Base-by-base conservation (phyloP, 192 early-diverging fungal species). In the Diversispora epigaea region DNA sequence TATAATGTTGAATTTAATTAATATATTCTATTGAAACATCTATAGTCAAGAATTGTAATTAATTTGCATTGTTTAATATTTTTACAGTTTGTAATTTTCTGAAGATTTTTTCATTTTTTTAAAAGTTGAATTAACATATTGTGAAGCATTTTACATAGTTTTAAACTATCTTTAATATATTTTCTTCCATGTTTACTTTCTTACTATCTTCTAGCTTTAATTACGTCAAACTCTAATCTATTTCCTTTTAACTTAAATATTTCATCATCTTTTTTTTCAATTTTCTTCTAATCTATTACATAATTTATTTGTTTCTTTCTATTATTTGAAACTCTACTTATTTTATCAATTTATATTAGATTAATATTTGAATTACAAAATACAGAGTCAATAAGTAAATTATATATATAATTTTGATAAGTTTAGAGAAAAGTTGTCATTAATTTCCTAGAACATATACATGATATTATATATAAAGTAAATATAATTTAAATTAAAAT, bases 401-500 rank as follows among this genome's bases (percentile, higher is more conserved):
- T 49, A 11, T 46, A 68, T 68, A 68, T 9, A 17, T 68, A 49
- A 15, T 49, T 4, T 21, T 68, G 67, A 68, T 61, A 3, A 8
- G 12, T 67, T 67, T 14, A 67, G 3, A 44, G 64, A 45, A 12
- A 67, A 67, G n/a, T 68, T 49, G 6, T 68, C 47, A 19, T 49
- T 68, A 14, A n/a, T 11, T 68, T 68, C 50, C 46, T 49, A 69
- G 32, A 69, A 49, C 21, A 49, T 69, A 32, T 69, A 40, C 15
- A 65, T 64, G 8, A 17, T 17, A 39, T 3, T 6, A 68, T 69
- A 69, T 69, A 49, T 49, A 69, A 32, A 49, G n/a, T 69, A 21
- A 69, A 69, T 69, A 54, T 69, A 69, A 69, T 69, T 69, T 55
- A 69, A 40, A 25, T 50, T 6, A 69, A 69, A 69, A 69, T 69